phyloP scores from a whole-genome alignment of 306 rosid species.

The Malus sylvestris region DNA sequence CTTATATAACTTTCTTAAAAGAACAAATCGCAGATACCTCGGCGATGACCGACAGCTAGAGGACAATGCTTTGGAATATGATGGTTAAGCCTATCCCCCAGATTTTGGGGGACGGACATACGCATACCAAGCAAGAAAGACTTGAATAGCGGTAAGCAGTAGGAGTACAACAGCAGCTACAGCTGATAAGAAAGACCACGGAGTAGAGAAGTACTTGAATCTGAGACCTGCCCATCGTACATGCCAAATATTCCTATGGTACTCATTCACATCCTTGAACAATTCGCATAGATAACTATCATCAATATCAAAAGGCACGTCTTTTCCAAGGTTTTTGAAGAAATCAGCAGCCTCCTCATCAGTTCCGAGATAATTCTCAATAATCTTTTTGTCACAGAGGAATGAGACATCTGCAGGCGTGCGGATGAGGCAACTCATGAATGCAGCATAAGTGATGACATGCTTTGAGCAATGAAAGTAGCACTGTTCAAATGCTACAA shows the following conservation, averaged over 20 bases:
- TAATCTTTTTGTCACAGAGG: constrained; percentile 30
- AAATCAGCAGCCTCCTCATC: constrained; percentile 39
- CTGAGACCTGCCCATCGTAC: constrained; percentile 50
- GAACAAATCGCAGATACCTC: no score
- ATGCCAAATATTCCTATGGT: constrained; percentile 37
- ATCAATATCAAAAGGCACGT: constrained; percentile 41
- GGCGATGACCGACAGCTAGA: no score
- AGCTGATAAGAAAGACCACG: constrained; percentile 58
- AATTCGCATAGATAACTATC: constrained; percentile 22
- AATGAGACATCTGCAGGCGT: constrained; percentile 46
- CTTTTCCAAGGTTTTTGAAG: constrained; percentile 36
- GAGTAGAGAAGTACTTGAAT: constrained; percentile 47
- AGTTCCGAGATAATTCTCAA: constrained; percentile 49
- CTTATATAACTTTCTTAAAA: no score
- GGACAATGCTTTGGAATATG: no score
- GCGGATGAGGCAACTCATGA: constrained; percentile 43
- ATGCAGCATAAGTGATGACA: constrained; percentile 25
- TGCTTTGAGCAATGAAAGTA: constrained; percentile 20
- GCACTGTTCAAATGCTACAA: constrained; percentile 62
- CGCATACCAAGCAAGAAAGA: constrained; percentile 23
- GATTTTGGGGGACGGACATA: no score
- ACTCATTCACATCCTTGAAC: constrained; percentile 35
- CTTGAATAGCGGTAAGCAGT: constrained; percentile 39
- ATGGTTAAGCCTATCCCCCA: no score
- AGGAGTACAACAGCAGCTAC: constrained; percentile 38